Evolutionary conservation across 176 grass and related monocot species (phyloP), one percentile per base, ranked within the genome.

Genomic region (Avena sativa): DNA sequence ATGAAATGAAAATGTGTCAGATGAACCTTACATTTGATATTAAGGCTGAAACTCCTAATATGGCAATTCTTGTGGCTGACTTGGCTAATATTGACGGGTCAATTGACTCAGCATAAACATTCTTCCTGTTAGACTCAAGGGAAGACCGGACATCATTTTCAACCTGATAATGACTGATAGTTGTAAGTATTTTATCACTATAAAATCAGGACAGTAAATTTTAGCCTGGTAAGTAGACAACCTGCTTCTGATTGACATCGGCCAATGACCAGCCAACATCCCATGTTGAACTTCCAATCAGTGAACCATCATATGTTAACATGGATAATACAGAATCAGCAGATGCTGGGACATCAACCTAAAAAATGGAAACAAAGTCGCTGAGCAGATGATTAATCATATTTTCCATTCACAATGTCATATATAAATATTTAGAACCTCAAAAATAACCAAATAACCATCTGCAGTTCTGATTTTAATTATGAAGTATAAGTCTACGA

Each of bases 301-400:
- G 89, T 82, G 86, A 53, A 55, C 82, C 84, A 5, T 89, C 86
- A 44, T 80, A 89, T 76, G 83, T 89, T 79, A 95, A 38, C 68
- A 98, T 83, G 71, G 96, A 94, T 78, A 85, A 84, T 55, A 95
- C 77, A 76, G 96, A 86, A 91, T 82, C 87, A 90, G 91, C 90
- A 85, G 96, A 88, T 74, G 81, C 59, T 28, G 81, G 64, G 43
- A 95, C 91, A 95, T 95, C 96, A 78, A 95, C 90, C 96, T 98
- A 89, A 61, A 75, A 83, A 77, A 26, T 14, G 9, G 15, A 71
- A 78, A 84, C 19, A 5, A 47, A 85, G 12, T 49, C 48, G 32
- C 21, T 8, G 52, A 85, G 12, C 30, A 61, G 44, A 72, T 12
- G 38, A 78, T 70, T 16, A 58, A 71, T 79, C 46, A 53, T 53